Evolutionary conservation across 805 yeast genomes (phyloP).

Genomic region (Clavispora vitiphila): DNA sequence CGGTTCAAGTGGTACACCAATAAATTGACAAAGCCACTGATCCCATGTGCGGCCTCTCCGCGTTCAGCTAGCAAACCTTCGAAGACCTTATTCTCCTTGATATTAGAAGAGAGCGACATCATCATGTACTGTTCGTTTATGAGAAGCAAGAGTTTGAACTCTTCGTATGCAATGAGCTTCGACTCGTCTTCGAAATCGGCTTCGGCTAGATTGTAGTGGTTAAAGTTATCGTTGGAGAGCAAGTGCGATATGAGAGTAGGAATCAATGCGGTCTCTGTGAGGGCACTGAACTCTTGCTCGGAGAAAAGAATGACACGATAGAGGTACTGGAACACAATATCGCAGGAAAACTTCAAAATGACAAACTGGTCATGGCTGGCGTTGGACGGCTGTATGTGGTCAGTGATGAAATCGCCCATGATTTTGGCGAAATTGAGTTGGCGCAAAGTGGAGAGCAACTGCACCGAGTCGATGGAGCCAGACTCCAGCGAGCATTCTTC

Average conservation of each 20-base stretch:
- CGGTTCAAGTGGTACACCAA: constrained; percentile 62
- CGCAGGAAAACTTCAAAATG: constrained; percentile 34
- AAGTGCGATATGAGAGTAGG: constrained; percentile 26
- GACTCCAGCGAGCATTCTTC: constrained; percentile 16
- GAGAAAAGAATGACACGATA: constrained; percentile 29
- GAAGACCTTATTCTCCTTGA: constrained; percentile 47
- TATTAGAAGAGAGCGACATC: constrained; percentile 31
- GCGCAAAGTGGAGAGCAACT: constrained; percentile 37
- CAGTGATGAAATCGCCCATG: constrained; percentile 25
- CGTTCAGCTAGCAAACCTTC: constrained; percentile 34
- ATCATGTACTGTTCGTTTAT: constrained; percentile 88
- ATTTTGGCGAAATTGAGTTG: constrained; percentile 54
- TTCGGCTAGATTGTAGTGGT: constrained; percentile 28
- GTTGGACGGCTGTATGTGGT: constrained; percentile 20
- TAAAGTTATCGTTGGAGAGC: constrained; percentile 29
- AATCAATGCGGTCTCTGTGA: constrained; percentile 24
- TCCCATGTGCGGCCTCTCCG: constrained; percentile 31
- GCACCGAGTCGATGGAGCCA: constrained; percentile 9
- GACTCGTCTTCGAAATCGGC: constrained; percentile 36
- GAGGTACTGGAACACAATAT: constrained; percentile 37
- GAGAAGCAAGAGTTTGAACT: constrained; percentile 65
- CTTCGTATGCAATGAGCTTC: constrained; percentile 51
- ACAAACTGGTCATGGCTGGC: constrained; percentile 23
- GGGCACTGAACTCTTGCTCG: constrained; percentile 28
- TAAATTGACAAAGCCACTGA: constrained; percentile 68